Base-by-base conservation (phyloP, 768 basidiomycete genomes). In the Leccinum sublutescens region DNA sequence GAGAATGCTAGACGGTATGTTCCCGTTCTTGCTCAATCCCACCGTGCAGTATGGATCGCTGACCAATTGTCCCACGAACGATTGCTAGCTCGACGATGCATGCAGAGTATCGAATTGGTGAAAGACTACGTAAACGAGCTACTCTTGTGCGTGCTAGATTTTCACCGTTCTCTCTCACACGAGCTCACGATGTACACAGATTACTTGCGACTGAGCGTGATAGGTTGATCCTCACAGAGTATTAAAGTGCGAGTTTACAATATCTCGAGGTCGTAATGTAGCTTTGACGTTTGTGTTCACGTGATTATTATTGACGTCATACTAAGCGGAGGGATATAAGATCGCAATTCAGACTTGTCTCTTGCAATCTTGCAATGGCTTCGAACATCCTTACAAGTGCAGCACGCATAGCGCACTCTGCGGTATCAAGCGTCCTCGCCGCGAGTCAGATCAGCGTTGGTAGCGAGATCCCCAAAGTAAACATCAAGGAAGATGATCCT, bases 121-220 rank as follows among this genome's bases (percentile, higher is more conserved):
- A 79, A 88, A 60, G 95, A 98, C 65, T 94, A 98, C 72, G 86
- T 92, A 61, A 89, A 91, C 59, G 94, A 97, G 70, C 77, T 99
- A 59, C 79, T 98, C 67, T 74, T 75, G 95, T 97, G 60, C 58
- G 85, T 78, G 25, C 8, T 38, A 19, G 12, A 12, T 17, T 19
- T 33, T 23, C 31, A 17, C 14, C n/a, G 23, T 55, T 43, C 38
- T 52, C 3, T 31, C 23, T 27, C 29, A 5, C 25, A 15, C 23
- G 10, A 33, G n/a, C 27, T 62, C 27, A 23, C 12, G n/a, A 9
- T 6, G 51, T 23, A 29, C 33, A 10, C 63, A 95, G 93, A 48
- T 95, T 85, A 77, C 89, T 98, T 84, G 82, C 84, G 64, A 79
- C 82, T 58, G 88, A 95, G 68, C 82, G 86, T 61, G 81, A 86